Evolutionary conservation across 2,329 filamentous ascomycete species (phyloP).

Genomic region (Fusarium acutatum): DNA sequence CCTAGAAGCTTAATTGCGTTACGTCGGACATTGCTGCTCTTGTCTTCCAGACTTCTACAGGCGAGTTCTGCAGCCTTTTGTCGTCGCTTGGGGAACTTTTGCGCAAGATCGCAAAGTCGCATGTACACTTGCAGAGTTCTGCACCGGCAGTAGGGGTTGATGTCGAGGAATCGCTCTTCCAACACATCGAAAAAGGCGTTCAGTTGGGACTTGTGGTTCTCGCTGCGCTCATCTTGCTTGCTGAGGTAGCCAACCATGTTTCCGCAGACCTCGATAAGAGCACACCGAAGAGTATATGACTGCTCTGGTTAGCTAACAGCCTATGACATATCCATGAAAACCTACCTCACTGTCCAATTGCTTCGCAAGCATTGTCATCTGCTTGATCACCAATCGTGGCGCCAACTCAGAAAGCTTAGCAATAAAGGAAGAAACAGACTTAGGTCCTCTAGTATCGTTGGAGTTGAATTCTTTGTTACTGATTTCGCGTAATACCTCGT

Average conservation of each 20-base stretch:
- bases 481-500: conserved; percentile 91
- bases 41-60: conserved; percentile 90
- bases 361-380: conserved; percentile 95
- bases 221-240: conserved; percentile 88
- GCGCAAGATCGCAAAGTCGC: conserved; percentile 91
- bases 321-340: background rate
- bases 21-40: conserved; percentile 94
- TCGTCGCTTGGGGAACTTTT: conserved; percentile 92
- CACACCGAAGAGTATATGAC: conserved; percentile 93
- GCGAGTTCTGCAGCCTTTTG: conserved; percentile 89
- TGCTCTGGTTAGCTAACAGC: conserved; percentile 47
- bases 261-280: conserved; percentile 95
- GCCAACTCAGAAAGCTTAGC: conserved; percentile 91
- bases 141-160: conserved; percentile 95
- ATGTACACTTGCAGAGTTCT: conserved; percentile 92
- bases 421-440: conserved; percentile 94
- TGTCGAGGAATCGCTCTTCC: conserved; percentile 93
- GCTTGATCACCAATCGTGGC: conserved; percentile 92
- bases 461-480: conserved; percentile 98
- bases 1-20: conserved; percentile 95
- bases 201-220: conserved; percentile 93
- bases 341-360: conserved; percentile 90
- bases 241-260: conserved; percentile 93
- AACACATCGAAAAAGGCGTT: conserved; percentile 97
- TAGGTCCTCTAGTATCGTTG: conserved; percentile 93